These are phyloP conservation scores for Biscutella laevigata DNA, from an alignment of 441 rosid genomes.

Conservation along the genomic window DNA sequence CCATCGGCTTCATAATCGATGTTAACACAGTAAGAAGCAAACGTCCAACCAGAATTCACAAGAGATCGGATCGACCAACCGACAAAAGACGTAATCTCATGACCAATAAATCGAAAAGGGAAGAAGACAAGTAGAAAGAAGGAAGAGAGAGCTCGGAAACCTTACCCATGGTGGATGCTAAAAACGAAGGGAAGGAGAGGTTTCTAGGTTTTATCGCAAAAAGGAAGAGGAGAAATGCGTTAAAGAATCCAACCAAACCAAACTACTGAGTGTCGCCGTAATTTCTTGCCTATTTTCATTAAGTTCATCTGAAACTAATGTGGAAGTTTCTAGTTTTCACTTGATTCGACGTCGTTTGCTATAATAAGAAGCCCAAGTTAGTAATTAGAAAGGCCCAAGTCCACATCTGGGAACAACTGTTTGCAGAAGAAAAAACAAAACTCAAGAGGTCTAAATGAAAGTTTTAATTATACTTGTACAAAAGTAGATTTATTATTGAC, in stretches of 20 bases:
- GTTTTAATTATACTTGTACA: too few relatives aligned
- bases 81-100: neutral
- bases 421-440: too few relatives aligned
- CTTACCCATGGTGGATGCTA: slow-evolving; percentile 23
- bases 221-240: slow-evolving; percentile 13
- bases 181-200: neutral
- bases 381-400: too few relatives aligned
- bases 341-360: too few relatives aligned
- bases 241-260: slow-evolving; percentile 16
- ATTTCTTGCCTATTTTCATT: slow-evolving; percentile 8
- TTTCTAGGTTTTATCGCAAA: slow-evolving; percentile 21
- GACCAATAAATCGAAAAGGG: neutral
- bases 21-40: neutral
- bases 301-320: too few relatives aligned
- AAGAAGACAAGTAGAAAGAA: neutral
- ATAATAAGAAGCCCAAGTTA: too few relatives aligned
- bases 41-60: neutral
- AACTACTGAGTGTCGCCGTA: neutral
- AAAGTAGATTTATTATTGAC: too few relatives aligned
- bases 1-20: neutral
- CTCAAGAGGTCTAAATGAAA: too few relatives aligned
- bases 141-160: slow-evolving; percentile 9
- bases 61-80: slow-evolving; percentile 11
- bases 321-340: neutral
- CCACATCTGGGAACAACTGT: too few relatives aligned